Percentiles rank a stretch among this genome's conserved stretches.
phyloP scores from a whole-genome alignment of 1,284 basidiomycete genomes.

The Fomitopsis palustris region DNA sequence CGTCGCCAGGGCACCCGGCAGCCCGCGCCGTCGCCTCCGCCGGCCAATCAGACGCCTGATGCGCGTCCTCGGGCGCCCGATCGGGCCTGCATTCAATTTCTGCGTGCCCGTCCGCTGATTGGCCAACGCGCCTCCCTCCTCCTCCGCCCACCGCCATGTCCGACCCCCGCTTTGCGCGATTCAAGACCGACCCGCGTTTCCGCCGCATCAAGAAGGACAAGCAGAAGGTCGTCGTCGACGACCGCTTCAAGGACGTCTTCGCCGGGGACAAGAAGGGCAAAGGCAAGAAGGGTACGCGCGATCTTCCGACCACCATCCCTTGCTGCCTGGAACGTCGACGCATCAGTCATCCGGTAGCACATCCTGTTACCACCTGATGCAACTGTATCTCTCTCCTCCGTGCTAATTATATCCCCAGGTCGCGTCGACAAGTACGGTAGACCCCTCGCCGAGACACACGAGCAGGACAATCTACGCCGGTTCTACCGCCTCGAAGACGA shows the following conservation, averaged over 20 bases:
- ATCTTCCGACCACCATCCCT: not conserved
- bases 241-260: conserved; percentile 89
- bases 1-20: not conserved
- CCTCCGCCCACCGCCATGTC: conserved; percentile 44
- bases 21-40: conserved; percentile 3
- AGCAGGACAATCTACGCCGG: conserved; percentile 73
- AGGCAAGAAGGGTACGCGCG: conserved; percentile 37
- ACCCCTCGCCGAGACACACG: conserved; percentile 61
- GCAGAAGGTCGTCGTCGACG: conserved; percentile 86
- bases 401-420: conserved; percentile 30
- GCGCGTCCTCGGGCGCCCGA: not conserved
- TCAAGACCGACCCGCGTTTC: conserved; percentile 93
- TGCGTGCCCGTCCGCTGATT: conserved; percentile 15
- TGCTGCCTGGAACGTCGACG: not conserved
- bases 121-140: conserved; percentile 9
- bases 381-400: not conserved
- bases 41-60: conserved; percentile 4
- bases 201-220: conserved; percentile 77
- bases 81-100: conserved; percentile 10
- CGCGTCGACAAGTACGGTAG: conserved; percentile 94
- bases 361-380: not conserved
- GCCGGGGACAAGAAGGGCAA: conserved; percentile 42
- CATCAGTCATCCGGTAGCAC: not conserved
- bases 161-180: conserved; percentile 83
- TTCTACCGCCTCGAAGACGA: conserved; percentile 78